Conservation (phyloP, 257 asterid species). For the Parsonsia alboflavescens region DNA sequence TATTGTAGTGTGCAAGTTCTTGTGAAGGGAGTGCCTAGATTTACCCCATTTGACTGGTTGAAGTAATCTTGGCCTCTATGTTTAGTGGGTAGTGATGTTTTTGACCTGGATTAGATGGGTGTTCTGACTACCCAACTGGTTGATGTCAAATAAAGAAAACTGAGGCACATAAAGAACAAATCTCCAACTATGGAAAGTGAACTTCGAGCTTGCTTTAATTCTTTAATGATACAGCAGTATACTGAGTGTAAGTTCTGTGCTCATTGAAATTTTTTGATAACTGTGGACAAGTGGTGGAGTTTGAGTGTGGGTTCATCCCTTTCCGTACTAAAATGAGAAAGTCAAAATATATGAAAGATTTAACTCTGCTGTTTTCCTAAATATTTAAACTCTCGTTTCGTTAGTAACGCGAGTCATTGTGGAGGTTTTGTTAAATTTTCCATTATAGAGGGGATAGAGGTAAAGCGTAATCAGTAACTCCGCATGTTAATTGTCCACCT, state of each 20-base stretch:
- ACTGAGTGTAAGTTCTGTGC: background rate
- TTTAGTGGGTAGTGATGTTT: conserved; percentile 1
- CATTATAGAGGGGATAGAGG: background rate
- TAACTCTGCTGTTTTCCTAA: background rate
- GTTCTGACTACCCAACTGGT: background rate
- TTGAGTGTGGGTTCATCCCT: background rate
- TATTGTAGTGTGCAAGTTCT: background rate
- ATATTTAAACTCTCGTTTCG: background rate
- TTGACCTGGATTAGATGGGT: background rate
- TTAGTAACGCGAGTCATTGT: background rate
- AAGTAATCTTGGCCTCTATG: background rate
- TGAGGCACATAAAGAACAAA: background rate
- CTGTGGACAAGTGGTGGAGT: background rate
- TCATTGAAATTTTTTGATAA: background rate
- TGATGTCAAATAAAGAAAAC: conserved; percentile 6
- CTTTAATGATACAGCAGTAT: background rate
- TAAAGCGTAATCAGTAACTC: background rate
- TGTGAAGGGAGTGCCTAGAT: background rate
- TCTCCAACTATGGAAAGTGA: background rate
- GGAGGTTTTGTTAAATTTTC: background rate
- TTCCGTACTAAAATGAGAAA: background rate
- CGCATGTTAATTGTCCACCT: background rate
- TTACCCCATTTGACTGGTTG: background rate
- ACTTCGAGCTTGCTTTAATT: background rate
- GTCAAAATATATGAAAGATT: background rate